phyloP scores from a whole-genome alignment of 2,329 filamentous ascomycete species.

The Fusarium sp. region DNA sequence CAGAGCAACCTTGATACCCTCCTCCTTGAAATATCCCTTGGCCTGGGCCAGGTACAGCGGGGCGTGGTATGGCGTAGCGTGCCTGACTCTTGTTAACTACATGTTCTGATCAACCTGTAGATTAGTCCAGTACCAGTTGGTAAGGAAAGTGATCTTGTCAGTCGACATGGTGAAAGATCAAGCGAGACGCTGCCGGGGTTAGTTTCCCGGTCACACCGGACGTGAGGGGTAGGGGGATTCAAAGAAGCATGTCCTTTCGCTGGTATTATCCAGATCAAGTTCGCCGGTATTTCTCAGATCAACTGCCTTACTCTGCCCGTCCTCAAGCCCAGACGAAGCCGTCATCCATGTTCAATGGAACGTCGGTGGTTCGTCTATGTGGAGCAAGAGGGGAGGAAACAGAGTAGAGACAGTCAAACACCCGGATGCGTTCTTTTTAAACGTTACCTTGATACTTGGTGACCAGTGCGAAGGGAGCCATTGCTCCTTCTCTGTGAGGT shows the following conservation, averaged over 20 bases:
- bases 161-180: slow-evolving; percentile 75
- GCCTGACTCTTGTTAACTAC: slow-evolving; percentile 64
- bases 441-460: slow-evolving; percentile 59
- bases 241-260: slow-evolving; percentile 89
- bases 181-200: slow-evolving; percentile 59
- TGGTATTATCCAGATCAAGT: slow-evolving; percentile 91
- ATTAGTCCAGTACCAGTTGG: slow-evolving; percentile 74
- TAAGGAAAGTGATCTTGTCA: slow-evolving; percentile 87
- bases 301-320: slow-evolving; percentile 45
- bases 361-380: neutral
- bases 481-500: slow-evolving; percentile 36
- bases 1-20: slow-evolving; percentile 81
- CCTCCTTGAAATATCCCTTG: slow-evolving; percentile 80
- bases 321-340: slow-evolving; percentile 9
- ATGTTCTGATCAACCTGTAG: slow-evolving; percentile 8
- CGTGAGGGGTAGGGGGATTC: slow-evolving; percentile 49
- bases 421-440: slow-evolving; percentile 59
- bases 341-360: neutral
- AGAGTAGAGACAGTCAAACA: slow-evolving; percentile 50
- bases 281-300: slow-evolving; percentile 83
- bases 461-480: slow-evolving; percentile 44
- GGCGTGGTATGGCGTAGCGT: slow-evolving; percentile 84
- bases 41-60: slow-evolving; percentile 82
- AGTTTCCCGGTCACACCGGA: slow-evolving; percentile 55
- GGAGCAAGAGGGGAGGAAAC: slow-evolving; percentile 12